Evolutionary conservation across 2,329 filamentous ascomycete species (phyloP).

Genomic region (Leptographium lundbergii): DNA sequence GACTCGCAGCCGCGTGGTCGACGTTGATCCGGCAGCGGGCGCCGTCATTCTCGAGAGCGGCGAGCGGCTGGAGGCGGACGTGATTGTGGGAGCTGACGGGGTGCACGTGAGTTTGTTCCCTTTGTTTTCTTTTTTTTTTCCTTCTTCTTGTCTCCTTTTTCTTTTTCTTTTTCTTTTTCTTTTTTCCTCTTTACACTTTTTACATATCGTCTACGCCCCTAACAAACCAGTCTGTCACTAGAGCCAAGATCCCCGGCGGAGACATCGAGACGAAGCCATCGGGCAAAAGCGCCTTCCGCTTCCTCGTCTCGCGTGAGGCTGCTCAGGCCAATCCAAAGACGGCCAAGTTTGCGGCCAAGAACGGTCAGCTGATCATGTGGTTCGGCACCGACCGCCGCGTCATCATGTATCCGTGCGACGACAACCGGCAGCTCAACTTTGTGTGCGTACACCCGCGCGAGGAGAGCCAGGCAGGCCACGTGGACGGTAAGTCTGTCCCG

Average conservation of each 20-base stretch:
- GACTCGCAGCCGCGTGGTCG: constrained; percentile 28
- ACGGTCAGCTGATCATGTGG: constrained; percentile 25
- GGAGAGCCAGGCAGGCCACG: constrained; percentile 21
- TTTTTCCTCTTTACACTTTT: neutral
- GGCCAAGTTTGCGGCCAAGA: constrained; percentile 17
- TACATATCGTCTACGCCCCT: neutral
- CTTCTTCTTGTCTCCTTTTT: neutral
- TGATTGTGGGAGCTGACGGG: constrained; percentile 42
- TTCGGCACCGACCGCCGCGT: constrained; percentile 28
- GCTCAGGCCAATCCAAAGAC: constrained; percentile 22
- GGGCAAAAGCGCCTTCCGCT: constrained; percentile 46
- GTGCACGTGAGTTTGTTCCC: constrained; percentile 22
- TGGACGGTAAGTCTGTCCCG: constrained; percentile 17
- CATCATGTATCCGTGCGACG: constrained; percentile 33
- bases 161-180: neutral
- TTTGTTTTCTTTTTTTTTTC: neutral
- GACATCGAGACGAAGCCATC: constrained; percentile 14
- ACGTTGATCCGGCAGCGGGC: constrained; percentile 26
- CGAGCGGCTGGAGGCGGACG: constrained; percentile 27
- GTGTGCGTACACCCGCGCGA: constrained; percentile 37
- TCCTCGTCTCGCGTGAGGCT: constrained; percentile 30
- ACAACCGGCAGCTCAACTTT: constrained; percentile 33
- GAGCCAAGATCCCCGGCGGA: constrained; percentile 13
- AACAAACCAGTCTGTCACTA: constrained; percentile 15
- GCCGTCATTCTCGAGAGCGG: constrained; percentile 31